Conservation (phyloP, 176 grass and related monocot species). For the sorghum (Sorghum bicolor) region DNA sequence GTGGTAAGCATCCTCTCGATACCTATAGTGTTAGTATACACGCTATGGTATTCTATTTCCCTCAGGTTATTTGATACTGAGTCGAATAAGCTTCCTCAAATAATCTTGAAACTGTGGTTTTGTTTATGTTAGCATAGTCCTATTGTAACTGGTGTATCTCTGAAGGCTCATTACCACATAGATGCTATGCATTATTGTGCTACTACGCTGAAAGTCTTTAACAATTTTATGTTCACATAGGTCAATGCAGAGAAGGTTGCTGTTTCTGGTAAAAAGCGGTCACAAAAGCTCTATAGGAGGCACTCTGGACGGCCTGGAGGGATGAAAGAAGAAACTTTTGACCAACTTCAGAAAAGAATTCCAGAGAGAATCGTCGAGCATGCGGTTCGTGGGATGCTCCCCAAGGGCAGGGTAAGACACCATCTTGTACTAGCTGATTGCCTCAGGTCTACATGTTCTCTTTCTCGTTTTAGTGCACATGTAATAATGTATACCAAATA, state of each 20-base stretch:
- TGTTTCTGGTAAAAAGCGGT: conserved; percentile 90
- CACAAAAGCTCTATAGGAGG: conserved; percentile 92
- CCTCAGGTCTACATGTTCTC: not conserved
- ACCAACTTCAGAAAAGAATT: conserved; percentile 97
- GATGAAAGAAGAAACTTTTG: conserved; percentile 94
- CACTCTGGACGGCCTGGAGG: conserved; percentile 96
- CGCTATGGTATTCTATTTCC: not conserved
- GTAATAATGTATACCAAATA: not conserved
- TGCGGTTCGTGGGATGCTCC: conserved; percentile 95
- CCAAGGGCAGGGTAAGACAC: conserved; percentile 83
- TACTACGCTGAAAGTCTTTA: not conserved
- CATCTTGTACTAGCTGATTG: conserved; percentile 15
- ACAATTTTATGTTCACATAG: conserved; percentile 37
- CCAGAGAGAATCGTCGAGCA: conserved; percentile 97
- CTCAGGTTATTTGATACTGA: not conserved
- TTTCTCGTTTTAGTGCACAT: not conserved
- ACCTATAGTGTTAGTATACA: not conserved
- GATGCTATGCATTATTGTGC: not conserved
- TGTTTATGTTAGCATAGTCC: not conserved
- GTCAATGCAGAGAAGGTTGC: conserved; percentile 98
- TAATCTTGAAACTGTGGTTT: not conserved
- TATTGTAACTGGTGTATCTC: not conserved
- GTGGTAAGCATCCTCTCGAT: conserved; percentile 61
- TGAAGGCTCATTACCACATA: not conserved
- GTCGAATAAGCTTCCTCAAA: not conserved